Base-by-base conservation (phyloP, 2,329 filamentous ascomycete genomes). In the Ampelomyces quisqualis region DNA sequence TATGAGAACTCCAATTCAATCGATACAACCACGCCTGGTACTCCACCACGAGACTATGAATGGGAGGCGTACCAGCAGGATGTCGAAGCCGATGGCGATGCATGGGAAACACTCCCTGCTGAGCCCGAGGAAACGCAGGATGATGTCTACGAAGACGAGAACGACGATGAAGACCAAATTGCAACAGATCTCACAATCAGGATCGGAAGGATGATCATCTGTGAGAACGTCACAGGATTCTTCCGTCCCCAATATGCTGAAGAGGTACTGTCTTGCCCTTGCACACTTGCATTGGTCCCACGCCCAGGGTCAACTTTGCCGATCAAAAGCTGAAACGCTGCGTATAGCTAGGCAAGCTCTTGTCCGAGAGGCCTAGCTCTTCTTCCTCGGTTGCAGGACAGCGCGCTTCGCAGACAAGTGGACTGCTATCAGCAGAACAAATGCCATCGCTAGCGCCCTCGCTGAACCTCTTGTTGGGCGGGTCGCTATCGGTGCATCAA, bases 1-100 rank as follows among this genome's bases (percentile, higher is more conserved):
- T 56, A 62, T 33, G 57, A 52, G 33, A 55, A 53, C n/a, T 57
- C 52, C 8, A 64, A 55, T 38, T 57, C 57, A 10, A 57, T 55
- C 40, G 56, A 59, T 47, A 67, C 63, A 8, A 65, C 61, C 14
- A 67, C 64, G 15, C 63, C 63, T 4, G 63, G 64, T 27, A 68
- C 65, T 2, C 65, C 65, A 4, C 65, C 65, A 17, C 57, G 65
- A 49, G 65, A 68, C 31, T 68, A 67, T 35, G 65, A 68, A 23
- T 68, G 65, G 65, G 64, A 68, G 38, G 62, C 64, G 14, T 68
- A 68, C 34, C 65, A 68, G 47, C 65, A 68, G 39, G 54, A 66
- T 50, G 64, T 68, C 24, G 63, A 67, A 38, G 57, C 62, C 15
- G 64, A 68, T 39, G 58, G 54, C 14, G 64, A 67, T 48, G 57